These are phyloP conservation scores for Trypethelium eluteriae DNA, from an alignment of 495 filamentous ascomycete species.

Conservation along the genomic window DNA sequence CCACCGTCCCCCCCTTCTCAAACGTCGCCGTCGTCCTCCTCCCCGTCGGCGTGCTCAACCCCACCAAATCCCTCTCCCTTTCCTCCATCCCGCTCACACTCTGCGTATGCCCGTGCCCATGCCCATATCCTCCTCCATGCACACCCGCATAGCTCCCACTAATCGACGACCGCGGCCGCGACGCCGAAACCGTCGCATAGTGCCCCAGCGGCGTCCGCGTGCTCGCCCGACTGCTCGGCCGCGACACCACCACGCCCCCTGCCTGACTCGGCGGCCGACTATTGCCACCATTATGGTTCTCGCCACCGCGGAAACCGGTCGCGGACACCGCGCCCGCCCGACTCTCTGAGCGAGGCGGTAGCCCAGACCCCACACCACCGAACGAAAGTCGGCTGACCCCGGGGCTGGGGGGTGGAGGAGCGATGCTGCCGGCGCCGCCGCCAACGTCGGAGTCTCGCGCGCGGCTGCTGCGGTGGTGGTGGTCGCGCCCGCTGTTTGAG, in stretches of 20 bases:
- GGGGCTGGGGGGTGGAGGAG: conserved; percentile 21
- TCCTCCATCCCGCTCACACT: conserved; percentile 24
- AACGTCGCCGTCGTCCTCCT: conserved; percentile 30
- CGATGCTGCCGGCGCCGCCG: too few relatives aligned
- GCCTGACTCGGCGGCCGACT: conserved; percentile 1
- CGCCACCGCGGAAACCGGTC: background rate
- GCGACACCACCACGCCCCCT: background rate
- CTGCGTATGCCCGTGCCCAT: conserved; percentile 14
- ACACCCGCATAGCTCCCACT: conserved; percentile 41
- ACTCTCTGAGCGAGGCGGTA: conserved; percentile 29
- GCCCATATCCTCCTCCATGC: conserved; percentile 15
- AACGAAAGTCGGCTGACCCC: conserved; percentile 44
- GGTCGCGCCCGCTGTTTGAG: conserved; percentile 3
- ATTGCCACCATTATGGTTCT: background rate
- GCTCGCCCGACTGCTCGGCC: conserved; percentile 25
- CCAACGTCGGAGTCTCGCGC: conserved; percentile 32
- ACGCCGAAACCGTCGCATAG: conserved; percentile 12
- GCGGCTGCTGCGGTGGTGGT: conserved; percentile 21
- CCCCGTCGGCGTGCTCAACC: conserved; percentile 20
- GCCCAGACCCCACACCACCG: conserved; percentile 29
- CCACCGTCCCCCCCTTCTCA: conserved; percentile 20
- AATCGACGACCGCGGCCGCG: conserved; percentile 50
- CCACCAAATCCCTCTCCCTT: conserved; percentile 11
- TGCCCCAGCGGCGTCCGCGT: conserved; percentile 13
- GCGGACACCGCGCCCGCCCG: conserved; percentile 13